Evolutionary conservation across 805 yeast species (phyloP).

Genomic region (Hanseniaspora mollemarum): DNA sequence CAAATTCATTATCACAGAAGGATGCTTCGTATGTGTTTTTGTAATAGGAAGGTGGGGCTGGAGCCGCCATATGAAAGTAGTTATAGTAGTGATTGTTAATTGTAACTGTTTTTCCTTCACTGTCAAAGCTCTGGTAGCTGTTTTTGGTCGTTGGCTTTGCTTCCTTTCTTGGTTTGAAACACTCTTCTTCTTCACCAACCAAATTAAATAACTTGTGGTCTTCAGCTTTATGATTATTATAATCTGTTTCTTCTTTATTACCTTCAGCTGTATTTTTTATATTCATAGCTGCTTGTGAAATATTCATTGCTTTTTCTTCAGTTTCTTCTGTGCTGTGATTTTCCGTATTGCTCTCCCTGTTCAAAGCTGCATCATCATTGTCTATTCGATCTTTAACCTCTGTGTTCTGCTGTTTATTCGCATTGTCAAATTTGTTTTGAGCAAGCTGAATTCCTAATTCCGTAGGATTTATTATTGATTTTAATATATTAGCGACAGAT

Average conservation of each 20-base stretch:
- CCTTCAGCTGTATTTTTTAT: neutral
- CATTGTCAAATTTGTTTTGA: neutral
- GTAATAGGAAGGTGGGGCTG: neutral
- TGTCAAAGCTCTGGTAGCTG: neutral
- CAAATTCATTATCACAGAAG: neutral
- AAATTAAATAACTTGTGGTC: neutral
- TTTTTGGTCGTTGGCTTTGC: neutral
- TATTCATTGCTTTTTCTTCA: too few species aligned
- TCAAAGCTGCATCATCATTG: neutral
- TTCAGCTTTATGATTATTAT: neutral
- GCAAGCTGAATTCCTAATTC: constrained; percentile 13
- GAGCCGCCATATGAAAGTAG: neutral
- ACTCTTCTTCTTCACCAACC: too few species aligned
- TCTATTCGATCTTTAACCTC: neutral
- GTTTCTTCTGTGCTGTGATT: neutral
- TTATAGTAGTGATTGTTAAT: constrained; percentile 13
- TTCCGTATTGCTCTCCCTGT: neutral
- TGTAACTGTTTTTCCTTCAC: neutral
- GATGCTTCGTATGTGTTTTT: neutral
- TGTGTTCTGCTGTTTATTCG: neutral
- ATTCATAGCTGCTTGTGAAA: neutral
- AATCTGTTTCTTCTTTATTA: neutral
- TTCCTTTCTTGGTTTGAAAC: too few species aligned
- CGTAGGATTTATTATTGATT: constrained; percentile 13
- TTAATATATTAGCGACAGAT: constrained; percentile 1